phyloP scores from a whole-genome alignment of 169 alveolate genomes.

The Nephromyces sp. region DNA sequence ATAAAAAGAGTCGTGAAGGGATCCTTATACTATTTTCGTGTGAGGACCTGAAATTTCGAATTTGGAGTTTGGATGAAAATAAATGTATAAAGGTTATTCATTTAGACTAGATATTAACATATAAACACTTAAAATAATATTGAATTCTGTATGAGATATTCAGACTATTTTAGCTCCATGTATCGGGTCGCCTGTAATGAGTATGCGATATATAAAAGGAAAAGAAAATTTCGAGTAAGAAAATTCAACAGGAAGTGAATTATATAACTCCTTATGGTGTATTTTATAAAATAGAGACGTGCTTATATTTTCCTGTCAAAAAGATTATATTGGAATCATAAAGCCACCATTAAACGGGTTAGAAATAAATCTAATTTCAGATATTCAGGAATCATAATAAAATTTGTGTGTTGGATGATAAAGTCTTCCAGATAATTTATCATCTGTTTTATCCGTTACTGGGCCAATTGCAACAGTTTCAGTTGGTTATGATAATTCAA shows the following conservation, averaged over 20 bases:
- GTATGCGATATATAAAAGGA: neutral
- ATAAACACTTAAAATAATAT: neutral
- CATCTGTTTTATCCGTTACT: neutral
- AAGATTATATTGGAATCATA: neutral
- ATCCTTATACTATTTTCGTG: neutral
- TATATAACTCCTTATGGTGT: neutral
- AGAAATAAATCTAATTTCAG: neutral
- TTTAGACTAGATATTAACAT: neutral
- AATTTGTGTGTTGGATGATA: neutral
- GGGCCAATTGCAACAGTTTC: neutral
- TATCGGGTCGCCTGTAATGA: neutral
- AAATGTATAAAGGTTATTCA: neutral
- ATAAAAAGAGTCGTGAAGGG: no score
- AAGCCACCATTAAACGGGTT: neutral
- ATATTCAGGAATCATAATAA: neutral
- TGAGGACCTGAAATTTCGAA: neutral
- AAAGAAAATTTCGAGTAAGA: neutral
- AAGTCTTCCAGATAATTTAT: neutral
- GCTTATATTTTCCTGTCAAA: neutral
- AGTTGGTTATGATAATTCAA: no score
- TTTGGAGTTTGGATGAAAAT: neutral
- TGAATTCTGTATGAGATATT: neutral
- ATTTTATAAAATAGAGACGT: neutral
- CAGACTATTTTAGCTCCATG: neutral
- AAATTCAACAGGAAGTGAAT: neutral